These are phyloP conservation scores for Fusarium sp. DNA, from an alignment of 2,329 filamentous ascomycete species.

Conservation along the genomic window DNA sequence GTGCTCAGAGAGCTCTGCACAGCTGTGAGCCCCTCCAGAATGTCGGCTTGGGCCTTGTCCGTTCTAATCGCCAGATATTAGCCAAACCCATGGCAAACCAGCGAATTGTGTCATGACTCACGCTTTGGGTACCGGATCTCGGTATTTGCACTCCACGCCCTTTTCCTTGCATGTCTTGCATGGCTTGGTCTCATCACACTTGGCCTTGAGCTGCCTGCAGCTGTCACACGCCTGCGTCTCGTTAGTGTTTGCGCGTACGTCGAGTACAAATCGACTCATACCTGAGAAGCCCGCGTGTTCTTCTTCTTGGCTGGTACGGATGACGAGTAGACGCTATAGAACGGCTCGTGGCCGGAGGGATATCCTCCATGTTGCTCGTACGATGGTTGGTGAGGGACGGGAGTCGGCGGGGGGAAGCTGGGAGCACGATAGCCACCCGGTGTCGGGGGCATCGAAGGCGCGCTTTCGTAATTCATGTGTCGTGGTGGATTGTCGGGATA, in stretches of 20 bases:
- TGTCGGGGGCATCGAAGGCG: slow-evolving; percentile 58
- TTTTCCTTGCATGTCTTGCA: slow-evolving; percentile 92
- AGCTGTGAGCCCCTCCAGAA: slow-evolving; percentile 65
- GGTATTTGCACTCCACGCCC: slow-evolving; percentile 84
- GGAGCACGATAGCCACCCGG: slow-evolving; percentile 56
- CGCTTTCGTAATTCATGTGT: slow-evolving; percentile 66
- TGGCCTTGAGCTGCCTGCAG: slow-evolving; percentile 88
- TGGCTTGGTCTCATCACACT: slow-evolving; percentile 88
- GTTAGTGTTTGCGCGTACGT: slow-evolving; percentile 21
- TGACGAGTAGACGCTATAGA: slow-evolving; percentile 58
- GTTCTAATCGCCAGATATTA: slow-evolving; percentile 53
- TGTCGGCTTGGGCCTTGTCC: slow-evolving; percentile 71
- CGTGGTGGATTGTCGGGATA: slow-evolving; percentile 62
- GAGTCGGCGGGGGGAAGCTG: slow-evolving; percentile 57
- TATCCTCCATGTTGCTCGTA: slow-evolving; percentile 53
- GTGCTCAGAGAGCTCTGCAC: slow-evolving; percentile 54
- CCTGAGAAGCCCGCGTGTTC: slow-evolving; percentile 74
- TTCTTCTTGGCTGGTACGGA: slow-evolving; percentile 65
- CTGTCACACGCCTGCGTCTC: slow-evolving; percentile 84
- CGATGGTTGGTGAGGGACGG: slow-evolving; percentile 52
- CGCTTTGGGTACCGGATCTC: slow-evolving; percentile 92
- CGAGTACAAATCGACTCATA: slow-evolving; percentile 41
- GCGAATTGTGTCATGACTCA: slow-evolving; percentile 57
- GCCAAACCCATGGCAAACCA: neutral
- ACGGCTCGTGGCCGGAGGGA: slow-evolving; percentile 49